phyloP scores from a whole-genome alignment of 352 stramenopile species.

The Phytophthora hibernalis region DNA sequence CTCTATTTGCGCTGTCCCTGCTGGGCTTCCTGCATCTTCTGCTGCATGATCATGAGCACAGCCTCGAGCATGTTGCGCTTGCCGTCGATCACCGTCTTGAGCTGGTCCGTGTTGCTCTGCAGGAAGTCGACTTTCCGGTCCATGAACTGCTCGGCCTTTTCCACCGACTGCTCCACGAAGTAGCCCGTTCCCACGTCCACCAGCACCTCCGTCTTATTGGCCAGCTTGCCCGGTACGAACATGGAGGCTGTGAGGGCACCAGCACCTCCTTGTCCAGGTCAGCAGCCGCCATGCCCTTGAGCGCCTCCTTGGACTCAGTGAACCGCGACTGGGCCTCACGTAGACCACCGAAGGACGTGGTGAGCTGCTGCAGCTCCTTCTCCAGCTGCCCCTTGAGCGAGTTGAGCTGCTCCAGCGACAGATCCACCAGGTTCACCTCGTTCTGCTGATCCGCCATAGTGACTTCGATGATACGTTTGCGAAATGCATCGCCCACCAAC shows the following conservation, averaged over 20 bases:
- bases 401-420: constrained; percentile 95
- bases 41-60: constrained; percentile 86
- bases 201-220: constrained; percentile 88
- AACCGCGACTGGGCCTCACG: constrained; percentile 84
- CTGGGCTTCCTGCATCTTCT: constrained; percentile 70
- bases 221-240: constrained; percentile 92
- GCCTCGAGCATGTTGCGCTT: constrained; percentile 87
- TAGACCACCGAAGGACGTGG: constrained; percentile 69
- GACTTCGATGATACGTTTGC: constrained; percentile 10
- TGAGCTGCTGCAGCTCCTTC: constrained; percentile 84
- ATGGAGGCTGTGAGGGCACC: constrained; percentile 95
- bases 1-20: constrained; percentile 37
- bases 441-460: constrained; percentile 59
- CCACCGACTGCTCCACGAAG: constrained; percentile 92
- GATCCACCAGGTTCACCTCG: constrained; percentile 84
- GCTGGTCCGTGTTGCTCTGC: constrained; percentile 93
- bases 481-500: constrained; percentile 33
- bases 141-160: constrained; percentile 92
- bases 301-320: constrained; percentile 79
- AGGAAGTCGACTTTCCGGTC: constrained; percentile 93
- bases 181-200: constrained; percentile 96
- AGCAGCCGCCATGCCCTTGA: constrained; percentile 57
- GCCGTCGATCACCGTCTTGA: constrained; percentile 87
- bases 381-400: constrained; percentile 91
- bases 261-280: constrained; percentile 90